phyloP scores from a whole-genome alignment of 169 alveolate genomes.

The Plasmodium ovale region DNA sequence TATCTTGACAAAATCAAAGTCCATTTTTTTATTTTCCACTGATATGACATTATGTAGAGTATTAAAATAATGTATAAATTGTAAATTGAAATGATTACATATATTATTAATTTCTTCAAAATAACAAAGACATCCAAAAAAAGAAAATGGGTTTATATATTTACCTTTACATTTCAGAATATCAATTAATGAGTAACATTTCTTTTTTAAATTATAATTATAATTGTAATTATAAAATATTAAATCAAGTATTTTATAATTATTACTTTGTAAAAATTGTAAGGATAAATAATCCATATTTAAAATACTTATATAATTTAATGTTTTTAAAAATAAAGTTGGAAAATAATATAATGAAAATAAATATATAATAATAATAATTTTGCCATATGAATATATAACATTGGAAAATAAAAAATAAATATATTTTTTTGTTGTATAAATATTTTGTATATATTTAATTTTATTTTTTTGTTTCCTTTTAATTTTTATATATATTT shows the following conservation, averaged over 20 bases:
- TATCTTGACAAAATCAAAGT: not conserved
- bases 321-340: constrained; percentile 46
- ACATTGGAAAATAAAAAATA: constrained; percentile 59
- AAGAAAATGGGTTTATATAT: constrained; percentile 63
- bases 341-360: constrained; percentile 58
- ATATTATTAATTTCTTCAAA: constrained; percentile 15
- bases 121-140: constrained; percentile 51
- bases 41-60: constrained; percentile 45
- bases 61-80: not conserved
- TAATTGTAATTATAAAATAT: constrained; percentile 7
- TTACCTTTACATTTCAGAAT: constrained; percentile 28
- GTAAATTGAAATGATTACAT: constrained; percentile 15
- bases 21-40: constrained; percentile 2
- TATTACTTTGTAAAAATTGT: constrained; percentile 3
- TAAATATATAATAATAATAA: constrained; percentile 39
- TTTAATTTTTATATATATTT: not conserved
- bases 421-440: constrained; percentile 20
- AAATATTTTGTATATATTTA: constrained; percentile 34
- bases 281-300: constrained; percentile 18
- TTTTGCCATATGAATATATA: not conserved
- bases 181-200: not conserved
- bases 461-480: constrained; percentile 27
- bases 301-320: constrained; percentile 27
- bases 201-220: not conserved
- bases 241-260: not conserved